These are phyloP conservation scores for Barnettozyma sucrosica DNA, from an alignment of 805 yeast genomes.

Conservation along the genomic window DNA sequence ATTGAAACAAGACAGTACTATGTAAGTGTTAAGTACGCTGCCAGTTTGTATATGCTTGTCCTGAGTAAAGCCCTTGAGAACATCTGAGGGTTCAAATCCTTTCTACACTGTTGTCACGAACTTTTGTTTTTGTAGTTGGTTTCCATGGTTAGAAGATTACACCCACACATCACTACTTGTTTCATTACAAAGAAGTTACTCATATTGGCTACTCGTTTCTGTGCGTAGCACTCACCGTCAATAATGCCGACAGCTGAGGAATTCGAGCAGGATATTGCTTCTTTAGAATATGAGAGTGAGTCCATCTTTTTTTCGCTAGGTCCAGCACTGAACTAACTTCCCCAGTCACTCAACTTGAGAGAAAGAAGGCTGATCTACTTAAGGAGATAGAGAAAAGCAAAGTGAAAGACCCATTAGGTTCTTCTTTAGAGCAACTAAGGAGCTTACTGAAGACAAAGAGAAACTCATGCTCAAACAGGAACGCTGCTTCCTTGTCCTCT, in stretches of 20 bases:
- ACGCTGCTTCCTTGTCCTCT: background rate
- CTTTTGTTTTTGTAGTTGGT: background rate
- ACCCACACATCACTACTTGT: background rate
- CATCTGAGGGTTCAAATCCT: background rate
- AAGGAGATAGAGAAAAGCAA: slow-evolving; percentile 23
- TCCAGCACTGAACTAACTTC: background rate
- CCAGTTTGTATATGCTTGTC: slow-evolving; percentile 5
- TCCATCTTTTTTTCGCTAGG: background rate
- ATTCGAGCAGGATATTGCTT: slow-evolving; percentile 31
- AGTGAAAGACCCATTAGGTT: slow-evolving; percentile 20
- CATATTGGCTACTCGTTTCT: background rate
- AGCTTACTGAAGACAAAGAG: slow-evolving; percentile 4
- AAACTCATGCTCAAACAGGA: background rate
- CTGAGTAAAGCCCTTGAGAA: slow-evolving; percentile 6
- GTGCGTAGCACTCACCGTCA: background rate
- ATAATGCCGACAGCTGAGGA: slow-evolving; percentile 28
- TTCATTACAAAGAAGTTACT: too few relatives aligned
- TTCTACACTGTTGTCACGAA: background rate
- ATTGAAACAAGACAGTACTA: slow-evolving; percentile 10
- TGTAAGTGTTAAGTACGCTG: slow-evolving; percentile 3
- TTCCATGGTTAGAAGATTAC: background rate
- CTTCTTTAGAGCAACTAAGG: slow-evolving; percentile 27
- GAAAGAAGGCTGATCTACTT: slow-evolving; percentile 15
- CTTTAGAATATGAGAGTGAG: slow-evolving; percentile 30
- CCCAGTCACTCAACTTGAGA: slow-evolving; percentile 21